Conservation (phyloP, 2,329 filamentous ascomycete species). For the Hymenoscyphus salicellus region DNA sequence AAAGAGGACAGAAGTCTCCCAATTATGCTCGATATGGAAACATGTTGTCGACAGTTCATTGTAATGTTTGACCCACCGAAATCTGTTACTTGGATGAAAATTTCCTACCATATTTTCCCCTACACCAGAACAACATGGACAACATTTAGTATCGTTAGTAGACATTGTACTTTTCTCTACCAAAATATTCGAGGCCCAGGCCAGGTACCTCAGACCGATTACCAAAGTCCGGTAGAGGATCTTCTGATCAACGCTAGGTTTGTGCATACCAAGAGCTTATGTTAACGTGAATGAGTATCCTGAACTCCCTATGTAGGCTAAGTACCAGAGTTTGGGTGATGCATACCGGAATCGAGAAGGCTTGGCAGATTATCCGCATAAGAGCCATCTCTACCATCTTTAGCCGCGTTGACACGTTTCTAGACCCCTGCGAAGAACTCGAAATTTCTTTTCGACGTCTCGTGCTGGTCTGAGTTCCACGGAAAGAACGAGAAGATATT, state of each 20-base stretch:
- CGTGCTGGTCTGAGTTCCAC: not conserved
- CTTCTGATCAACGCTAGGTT: constrained; percentile 1
- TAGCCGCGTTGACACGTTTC: not conserved
- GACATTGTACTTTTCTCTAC: not conserved
- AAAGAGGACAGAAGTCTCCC: not conserved
- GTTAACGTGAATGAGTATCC: not conserved
- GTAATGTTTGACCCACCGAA: too few relatives aligned
- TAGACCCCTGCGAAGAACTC: not conserved
- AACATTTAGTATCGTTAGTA: not conserved
- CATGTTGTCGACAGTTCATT: too few relatives aligned
- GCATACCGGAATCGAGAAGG: not conserved
- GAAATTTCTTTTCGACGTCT: not conserved
- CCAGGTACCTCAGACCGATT: not conserved
- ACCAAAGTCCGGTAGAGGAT: not conserved
- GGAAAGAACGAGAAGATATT: not conserved
- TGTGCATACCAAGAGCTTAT: not conserved
- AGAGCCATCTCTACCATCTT: not conserved
- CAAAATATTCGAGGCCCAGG: not conserved
- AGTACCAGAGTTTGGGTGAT: not conserved
- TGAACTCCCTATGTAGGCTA: not conserved
- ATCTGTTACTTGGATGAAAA: too few relatives aligned
- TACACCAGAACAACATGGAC: too few relatives aligned
- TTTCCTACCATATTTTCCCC: too few relatives aligned
- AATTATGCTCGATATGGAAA: not conserved
- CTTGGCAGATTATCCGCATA: not conserved